A percentile compares a stretch with the other conserved stretches of the same genome.
Evolutionary conservation across 2,329 filamentous ascomycete species (phyloP).

Genomic region (Dothiorella sarmentorum): DNA sequence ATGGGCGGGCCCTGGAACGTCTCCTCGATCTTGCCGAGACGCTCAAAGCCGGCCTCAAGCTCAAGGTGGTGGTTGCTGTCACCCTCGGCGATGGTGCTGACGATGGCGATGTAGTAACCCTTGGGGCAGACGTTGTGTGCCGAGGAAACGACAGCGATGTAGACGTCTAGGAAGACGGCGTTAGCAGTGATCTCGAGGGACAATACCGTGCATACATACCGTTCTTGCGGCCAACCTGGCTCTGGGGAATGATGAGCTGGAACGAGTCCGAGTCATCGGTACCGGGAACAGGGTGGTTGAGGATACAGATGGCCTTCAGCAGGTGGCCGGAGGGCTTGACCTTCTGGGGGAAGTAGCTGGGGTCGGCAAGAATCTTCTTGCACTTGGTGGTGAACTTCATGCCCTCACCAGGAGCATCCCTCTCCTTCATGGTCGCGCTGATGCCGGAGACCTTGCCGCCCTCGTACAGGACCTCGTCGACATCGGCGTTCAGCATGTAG

Average conservation of each 20-base stretch:
- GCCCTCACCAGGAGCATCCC: constrained; percentile 66
- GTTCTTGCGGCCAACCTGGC: constrained; percentile 93
- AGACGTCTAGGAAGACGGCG: constrained; percentile 65
- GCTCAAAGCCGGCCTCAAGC: constrained; percentile 85
- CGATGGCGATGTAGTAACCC: constrained; percentile 98
- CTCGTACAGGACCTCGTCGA: constrained; percentile 87
- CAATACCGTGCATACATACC: constrained; percentile 52
- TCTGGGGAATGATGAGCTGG: constrained; percentile 97
- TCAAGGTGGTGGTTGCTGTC: constrained; percentile 92
- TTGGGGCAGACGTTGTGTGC: constrained; percentile 98
- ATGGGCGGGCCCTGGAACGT: constrained; percentile 94
- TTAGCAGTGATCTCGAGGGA: constrained; percentile 17
- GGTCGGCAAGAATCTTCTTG: constrained; percentile 93
- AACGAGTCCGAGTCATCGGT: constrained; percentile 85
- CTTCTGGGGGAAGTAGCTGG: constrained; percentile 92
- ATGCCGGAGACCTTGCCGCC: constrained; percentile 85
- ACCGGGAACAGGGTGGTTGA: constrained; percentile 90
- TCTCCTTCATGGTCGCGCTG: constrained; percentile 92
- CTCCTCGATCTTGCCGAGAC: constrained; percentile 91
- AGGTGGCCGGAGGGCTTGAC: constrained; percentile 84
- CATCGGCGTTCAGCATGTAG: constrained; percentile 96
- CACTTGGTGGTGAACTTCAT: constrained; percentile 97
- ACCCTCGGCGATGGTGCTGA: constrained; percentile 93
- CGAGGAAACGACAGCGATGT: constrained; percentile 91
- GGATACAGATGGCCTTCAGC: constrained; percentile 92